A percentile compares a stretch with the other conserved stretches of the same genome.
These are phyloP conservation scores for Ceratocystiopsis brevicomis DNA, from an alignment of 2,329 filamentous ascomycete species.

Conservation along the genomic window DNA sequence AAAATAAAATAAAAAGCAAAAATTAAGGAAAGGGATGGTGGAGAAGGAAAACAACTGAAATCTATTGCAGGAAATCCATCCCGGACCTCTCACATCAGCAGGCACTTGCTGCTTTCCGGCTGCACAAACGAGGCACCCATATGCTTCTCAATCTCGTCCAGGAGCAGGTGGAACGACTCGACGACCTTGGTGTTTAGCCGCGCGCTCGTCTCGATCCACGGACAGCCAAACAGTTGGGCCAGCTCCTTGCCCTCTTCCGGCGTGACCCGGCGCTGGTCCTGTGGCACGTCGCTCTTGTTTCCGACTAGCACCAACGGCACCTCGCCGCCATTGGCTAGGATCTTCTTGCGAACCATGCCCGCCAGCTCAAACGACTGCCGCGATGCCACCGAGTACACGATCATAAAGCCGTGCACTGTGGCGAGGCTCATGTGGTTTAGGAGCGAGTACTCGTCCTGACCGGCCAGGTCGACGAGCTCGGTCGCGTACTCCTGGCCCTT, in stretches of 20 bases:
- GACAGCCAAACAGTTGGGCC: conserved; percentile 73
- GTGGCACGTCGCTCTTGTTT: conserved; percentile 87
- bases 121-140: conserved; percentile 77
- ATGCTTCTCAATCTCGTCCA: conserved; percentile 84
- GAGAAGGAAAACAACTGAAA: too few relatives aligned
- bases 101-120: conserved; percentile 55
- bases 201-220: conserved; percentile 86
- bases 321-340: conserved; percentile 85
- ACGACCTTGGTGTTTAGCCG: conserved; percentile 86
- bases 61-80: too few relatives aligned
- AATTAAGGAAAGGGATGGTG: too few relatives aligned
- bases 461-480: conserved; percentile 95
- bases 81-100: conserved; percentile 49
- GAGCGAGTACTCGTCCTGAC: conserved; percentile 98
- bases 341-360: conserved; percentile 88
- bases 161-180: conserved; percentile 84
- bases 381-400: conserved; percentile 93
- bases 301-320: conserved; percentile 89
- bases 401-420: conserved; percentile 95
- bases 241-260: conserved; percentile 70
- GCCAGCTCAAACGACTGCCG: conserved; percentile 96
- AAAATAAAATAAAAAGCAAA: too few relatives aligned
- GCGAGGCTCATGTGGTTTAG: conserved; percentile 98
- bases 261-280: conserved; percentile 82
- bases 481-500: conserved; percentile 87